Conservation (phyloP, 2,329 filamentous ascomycete species). For the Cercospora nicotianae region DNA sequence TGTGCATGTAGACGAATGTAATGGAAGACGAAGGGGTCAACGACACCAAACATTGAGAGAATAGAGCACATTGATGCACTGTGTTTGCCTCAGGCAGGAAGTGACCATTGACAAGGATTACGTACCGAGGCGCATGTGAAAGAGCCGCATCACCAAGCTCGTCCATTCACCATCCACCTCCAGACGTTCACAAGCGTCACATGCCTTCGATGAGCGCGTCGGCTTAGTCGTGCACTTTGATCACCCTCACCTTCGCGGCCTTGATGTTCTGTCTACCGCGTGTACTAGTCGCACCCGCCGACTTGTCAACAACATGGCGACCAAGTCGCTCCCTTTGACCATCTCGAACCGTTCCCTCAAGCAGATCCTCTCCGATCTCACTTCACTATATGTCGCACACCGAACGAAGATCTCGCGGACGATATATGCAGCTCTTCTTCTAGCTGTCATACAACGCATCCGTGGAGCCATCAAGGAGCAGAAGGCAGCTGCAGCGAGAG, state of each 20-base stretch:
- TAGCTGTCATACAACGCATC: conserved; percentile 80
- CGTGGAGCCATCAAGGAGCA: conserved; percentile 91
- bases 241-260: neutral
- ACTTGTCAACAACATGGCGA: conserved; percentile 25
- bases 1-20: neutral
- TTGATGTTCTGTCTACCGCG: neutral
- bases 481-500: conserved; percentile 74
- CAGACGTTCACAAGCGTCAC: neutral
- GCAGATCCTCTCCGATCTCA: conserved; percentile 52
- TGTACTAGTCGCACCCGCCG: neutral
- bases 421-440: conserved; percentile 78
- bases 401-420: conserved; percentile 79
- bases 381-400: conserved; percentile 72
- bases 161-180: neutral
- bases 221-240: conserved; percentile 5
- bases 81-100: neutral
- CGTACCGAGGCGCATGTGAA: conserved; percentile 12
- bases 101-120: neutral
- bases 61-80: neutral
- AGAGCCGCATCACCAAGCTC: conserved; percentile 3
- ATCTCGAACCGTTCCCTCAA: conserved; percentile 38
- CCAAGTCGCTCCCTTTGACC: conserved; percentile 20
- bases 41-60: neutral
- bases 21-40: neutral
- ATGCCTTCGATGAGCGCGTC: neutral